Percentiles rank a stretch among this genome's conserved stretches.
phyloP scores from a whole-genome alignment of 2,329 filamentous ascomycete species.

The Ophiostoma australiae region DNA sequence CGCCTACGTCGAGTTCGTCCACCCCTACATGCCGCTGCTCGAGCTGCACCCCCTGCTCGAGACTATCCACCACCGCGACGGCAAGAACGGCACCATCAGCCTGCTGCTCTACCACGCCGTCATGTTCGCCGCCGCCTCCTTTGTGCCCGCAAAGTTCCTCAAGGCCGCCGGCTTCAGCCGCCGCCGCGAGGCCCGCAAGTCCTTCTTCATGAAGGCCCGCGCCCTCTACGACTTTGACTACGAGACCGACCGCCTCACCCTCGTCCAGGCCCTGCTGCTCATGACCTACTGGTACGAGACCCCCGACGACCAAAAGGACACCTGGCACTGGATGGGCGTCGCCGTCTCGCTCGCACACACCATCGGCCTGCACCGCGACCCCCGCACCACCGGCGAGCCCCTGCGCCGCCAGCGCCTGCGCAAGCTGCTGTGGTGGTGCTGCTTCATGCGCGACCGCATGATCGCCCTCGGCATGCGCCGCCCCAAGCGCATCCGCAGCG shows the following conservation, averaged over 20 bases:
- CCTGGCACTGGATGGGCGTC: slow-evolving; percentile 98
- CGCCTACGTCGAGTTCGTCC: slow-evolving; percentile 81
- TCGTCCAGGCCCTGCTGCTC: slow-evolving; percentile 81
- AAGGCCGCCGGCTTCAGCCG: slow-evolving; percentile 70
- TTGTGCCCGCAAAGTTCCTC: slow-evolving; percentile 74
- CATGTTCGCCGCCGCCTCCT: slow-evolving; percentile 89
- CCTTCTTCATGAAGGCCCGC: slow-evolving; percentile 83
- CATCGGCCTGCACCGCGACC: slow-evolving; percentile 86
- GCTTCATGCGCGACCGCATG: slow-evolving; percentile 88
- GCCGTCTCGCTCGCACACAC: slow-evolving; percentile 90
- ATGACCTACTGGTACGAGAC: slow-evolving; percentile 99
- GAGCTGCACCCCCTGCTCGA: slow-evolving; percentile 59
- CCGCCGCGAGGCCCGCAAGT: slow-evolving; percentile 76
- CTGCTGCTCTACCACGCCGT: slow-evolving; percentile 87
- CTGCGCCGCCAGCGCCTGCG: slow-evolving; percentile 71
- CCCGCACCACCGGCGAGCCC: slow-evolving; percentile 67
- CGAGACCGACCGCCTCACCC: slow-evolving; percentile 79
- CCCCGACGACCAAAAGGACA: slow-evolving; percentile 94
- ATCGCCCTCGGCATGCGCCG: slow-evolving; percentile 91
- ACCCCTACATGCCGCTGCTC: slow-evolving; percentile 88
- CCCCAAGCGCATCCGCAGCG: slow-evolving; percentile 85
- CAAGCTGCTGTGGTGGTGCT: slow-evolving; percentile 98
- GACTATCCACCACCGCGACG: slow-evolving; percentile 61
- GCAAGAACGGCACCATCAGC: slow-evolving; percentile 67
- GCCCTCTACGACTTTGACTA: slow-evolving; percentile 95